Evolutionary conservation across 2,329 filamentous ascomycete genomes (phyloP), one percentile per base, ranked within the genome.

Genomic region (Coniochaeta hoffmannii): DNA sequence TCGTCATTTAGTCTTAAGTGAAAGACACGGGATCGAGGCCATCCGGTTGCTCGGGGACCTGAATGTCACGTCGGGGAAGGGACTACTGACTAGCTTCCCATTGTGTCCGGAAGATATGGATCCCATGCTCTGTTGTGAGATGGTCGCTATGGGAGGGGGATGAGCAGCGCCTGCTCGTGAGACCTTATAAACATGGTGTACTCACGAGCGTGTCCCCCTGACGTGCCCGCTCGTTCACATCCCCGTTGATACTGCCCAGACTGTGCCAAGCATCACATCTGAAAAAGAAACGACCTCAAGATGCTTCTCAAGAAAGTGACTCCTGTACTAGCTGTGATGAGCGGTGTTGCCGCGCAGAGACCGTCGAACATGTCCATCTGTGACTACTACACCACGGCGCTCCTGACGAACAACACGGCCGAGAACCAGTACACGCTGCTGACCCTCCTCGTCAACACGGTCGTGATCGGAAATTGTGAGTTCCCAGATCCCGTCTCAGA

Each of bases 301-400:
- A 69, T 69, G 67, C 58, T 62, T 50, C 59, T 61, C 56, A 66
- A 63, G 32, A 64, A 57, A 30, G 54, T 60, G 26, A 34, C 60
- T 8, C 54, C 62, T 28, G 64, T 66, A 32, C 57, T 67, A 41
- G 64, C 64, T 44, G 61, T 62, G 15, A 63, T 62, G 41, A 59
- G 60, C 58, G 59, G 58, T 28, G 65, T 56, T 30, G 63, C 58
- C 51, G 74, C 75, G 19, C 76, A 81, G 66, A 74, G 79, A 46
- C 78, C 78, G 3, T 53, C 65, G 12, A 73, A 78, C 61, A 73
- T 65, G 2, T 75, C 78, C 57, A 78, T 86, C 61, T 86, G 82
- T 68, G 82, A 85, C 70, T 83, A 83, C 68, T 86, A 86, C 69
- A 84, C 82, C 32, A 81, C 73, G 3, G 76, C 77, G n/a, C 66